Conservation (phyloP, 306 rosid genomes). For the Castanospermum australe region DNA sequence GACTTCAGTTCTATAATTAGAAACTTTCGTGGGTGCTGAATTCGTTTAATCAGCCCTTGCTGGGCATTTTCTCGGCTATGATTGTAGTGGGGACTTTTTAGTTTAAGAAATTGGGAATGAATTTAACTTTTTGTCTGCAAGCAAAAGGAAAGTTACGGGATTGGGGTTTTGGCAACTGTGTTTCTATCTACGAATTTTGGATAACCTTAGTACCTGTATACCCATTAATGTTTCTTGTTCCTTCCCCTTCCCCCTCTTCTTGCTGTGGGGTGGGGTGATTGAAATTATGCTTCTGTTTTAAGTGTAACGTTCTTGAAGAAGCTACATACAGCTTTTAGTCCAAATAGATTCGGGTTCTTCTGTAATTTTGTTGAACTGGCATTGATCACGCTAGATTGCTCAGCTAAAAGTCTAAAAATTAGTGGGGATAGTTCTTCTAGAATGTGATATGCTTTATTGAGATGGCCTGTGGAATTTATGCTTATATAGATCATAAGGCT, state of each 20-base stretch:
- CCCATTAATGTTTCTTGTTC: background rate
- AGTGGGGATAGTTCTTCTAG: background rate
- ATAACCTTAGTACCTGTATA: background rate
- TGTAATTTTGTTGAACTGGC: background rate
- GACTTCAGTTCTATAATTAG: slow-evolving; percentile 18
- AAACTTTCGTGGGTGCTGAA: background rate
- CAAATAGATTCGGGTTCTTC: background rate
- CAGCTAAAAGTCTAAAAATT: background rate
- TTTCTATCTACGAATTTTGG: slow-evolving; percentile 9
- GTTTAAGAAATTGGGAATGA: slow-evolving; percentile 4
- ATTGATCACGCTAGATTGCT: background rate
- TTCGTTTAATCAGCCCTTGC: background rate
- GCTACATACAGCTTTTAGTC: background rate
- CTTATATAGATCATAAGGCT: background rate
- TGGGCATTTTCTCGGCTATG: background rate
- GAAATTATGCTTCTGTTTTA: background rate
- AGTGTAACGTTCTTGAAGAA: background rate
- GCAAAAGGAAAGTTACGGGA: slow-evolving; percentile 1
- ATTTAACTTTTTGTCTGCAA: background rate
- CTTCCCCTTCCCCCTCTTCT: background rate
- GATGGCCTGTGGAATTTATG: background rate
- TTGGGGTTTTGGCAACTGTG: background rate
- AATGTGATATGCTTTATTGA: background rate
- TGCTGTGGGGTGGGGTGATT: background rate
- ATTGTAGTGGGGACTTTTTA: background rate